Conservation (phyloP, 2,329 filamentous ascomycete species). For the Fusarium torreyae region DNA sequence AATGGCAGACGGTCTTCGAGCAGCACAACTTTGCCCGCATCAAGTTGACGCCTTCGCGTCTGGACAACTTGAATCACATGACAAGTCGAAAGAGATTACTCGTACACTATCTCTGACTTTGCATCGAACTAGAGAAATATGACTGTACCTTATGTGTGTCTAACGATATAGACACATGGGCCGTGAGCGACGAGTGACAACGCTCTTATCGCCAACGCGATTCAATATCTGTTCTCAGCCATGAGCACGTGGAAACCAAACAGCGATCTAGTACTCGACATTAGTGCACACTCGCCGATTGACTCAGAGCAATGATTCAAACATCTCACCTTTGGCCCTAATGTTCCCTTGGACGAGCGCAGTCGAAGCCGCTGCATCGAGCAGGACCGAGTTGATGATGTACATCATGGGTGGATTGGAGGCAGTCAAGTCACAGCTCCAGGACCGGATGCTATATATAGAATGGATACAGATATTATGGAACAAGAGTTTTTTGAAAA, state of each 20-base stretch:
- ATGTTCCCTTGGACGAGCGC: constrained; percentile 32
- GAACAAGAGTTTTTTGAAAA: constrained; percentile 44
- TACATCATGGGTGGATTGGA: constrained; percentile 40
- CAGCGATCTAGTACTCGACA: constrained; percentile 52
- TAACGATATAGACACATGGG: constrained; percentile 7
- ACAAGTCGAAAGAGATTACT: constrained; percentile 41
- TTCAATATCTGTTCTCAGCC: constrained; percentile 49
- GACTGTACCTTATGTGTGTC: constrained; percentile 34
- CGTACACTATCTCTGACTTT: constrained; percentile 49
- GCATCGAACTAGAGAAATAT: constrained; percentile 47
- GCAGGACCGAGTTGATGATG: neutral
- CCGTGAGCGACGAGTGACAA: constrained; percentile 22
- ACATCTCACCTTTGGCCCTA: constrained; percentile 45
- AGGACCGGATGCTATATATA: constrained; percentile 19
- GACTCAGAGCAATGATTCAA: constrained; percentile 54
- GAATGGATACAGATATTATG: too few species aligned
- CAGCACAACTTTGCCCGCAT: constrained; percentile 46
- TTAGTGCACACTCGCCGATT: constrained; percentile 54
- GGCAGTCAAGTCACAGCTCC: constrained; percentile 32
- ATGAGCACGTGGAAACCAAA: constrained; percentile 52
- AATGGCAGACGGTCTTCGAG: constrained; percentile 45
- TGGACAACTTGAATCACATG: constrained; percentile 37
- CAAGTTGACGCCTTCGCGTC: constrained; percentile 42
- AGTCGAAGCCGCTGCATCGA: neutral
- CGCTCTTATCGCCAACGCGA: constrained; percentile 33